Percentiles rank a stretch among this genome's conserved stretches.
Conservation (phyloP, 2,329 filamentous ascomycete species). For the Pyricularia pennisetigena region DNA sequence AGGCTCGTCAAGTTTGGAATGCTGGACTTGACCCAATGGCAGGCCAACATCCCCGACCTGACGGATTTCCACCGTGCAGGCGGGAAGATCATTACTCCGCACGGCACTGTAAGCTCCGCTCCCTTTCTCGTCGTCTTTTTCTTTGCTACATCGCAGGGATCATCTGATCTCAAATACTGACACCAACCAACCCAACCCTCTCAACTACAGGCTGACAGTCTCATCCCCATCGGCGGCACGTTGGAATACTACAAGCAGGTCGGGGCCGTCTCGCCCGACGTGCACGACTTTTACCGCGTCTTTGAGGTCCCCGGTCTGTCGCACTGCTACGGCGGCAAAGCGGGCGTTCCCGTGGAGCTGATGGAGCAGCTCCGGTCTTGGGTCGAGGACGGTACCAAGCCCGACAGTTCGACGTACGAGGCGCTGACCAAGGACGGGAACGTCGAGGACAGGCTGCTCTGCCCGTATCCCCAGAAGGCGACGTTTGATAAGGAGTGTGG, state of each 20-base stretch:
- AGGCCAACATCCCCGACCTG: constrained; percentile 26
- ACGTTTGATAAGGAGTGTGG: constrained; percentile 11
- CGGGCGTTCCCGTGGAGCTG: constrained; percentile 13
- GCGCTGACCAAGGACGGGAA: background rate
- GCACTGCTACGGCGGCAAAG: constrained; percentile 20
- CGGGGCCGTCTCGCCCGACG: constrained; percentile 10
- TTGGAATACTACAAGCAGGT: constrained; percentile 15
- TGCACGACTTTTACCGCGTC: constrained; percentile 20
- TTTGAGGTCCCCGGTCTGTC: constrained; percentile 21
- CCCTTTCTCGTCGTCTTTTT: constrained; percentile 25
- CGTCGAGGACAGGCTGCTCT: constrained; percentile 25
- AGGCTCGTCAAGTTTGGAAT: background rate
- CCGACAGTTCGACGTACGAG: constrained; percentile 5
- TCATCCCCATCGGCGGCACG: constrained; percentile 8
- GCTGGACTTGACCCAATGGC: background rate
- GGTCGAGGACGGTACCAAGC: constrained; percentile 15
- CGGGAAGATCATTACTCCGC: constrained; percentile 39
- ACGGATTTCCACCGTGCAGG: constrained; percentile 30
- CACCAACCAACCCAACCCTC: background rate
- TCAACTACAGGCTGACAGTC: constrained; percentile 8
- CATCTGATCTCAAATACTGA: too few species aligned
- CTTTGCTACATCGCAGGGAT: too few species aligned
- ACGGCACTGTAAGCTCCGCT: constrained; percentile 14
- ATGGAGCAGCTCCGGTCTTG: constrained; percentile 18
- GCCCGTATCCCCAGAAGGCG: constrained; percentile 21